Evolutionary conservation across 2,329 filamentous ascomycete species (phyloP), one percentile per base, ranked within the genome.

Genomic region (Tolypocladium guangdongense): DNA sequence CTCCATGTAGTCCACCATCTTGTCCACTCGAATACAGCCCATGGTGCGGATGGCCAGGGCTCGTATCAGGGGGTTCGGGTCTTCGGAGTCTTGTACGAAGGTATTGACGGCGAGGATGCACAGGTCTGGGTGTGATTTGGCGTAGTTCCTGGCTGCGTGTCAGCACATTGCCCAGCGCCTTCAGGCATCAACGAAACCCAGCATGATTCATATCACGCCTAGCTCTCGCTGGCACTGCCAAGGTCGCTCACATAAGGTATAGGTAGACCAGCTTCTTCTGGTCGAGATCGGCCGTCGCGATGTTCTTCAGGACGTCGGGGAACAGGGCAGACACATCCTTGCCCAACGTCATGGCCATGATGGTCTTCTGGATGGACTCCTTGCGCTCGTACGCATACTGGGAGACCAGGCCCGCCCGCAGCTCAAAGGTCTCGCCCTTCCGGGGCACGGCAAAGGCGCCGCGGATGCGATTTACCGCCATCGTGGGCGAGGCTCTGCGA

Each of bases 1-100:
- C 70, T 97, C 93, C 92, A 99, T 97, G 70, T 99, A 99, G 68
- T 99, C 93, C 59, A 97, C 90, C 90, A 99, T 99, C 73, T 99
- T 99, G 62, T 97, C 93, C 53, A 99, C 93, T 54, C 93, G 80
- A 64, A 99, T 97, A 66, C 93, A 97, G 41, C 93, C 93, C 93
- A 99, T 99, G 36, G 93, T 99, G 63, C 93, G 83, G 69, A 99
- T 95, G 53, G 93, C 93, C 51, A 99, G 80, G 50, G 93, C 93
- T 77, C 93, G 81, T 64, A 99, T 90, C 27, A 99, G 81, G 16
- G 93, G 93, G 66, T 99, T 99, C 45, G 93, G 93, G 65, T 99
- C 93, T 81, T 99, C 93, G 18, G 93, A 93, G 70, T 99, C 93
- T 78, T 99, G 93, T 7, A 97, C 93, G 66, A 99, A 99, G 16